phyloP scores from a whole-genome alignment of 2,329 filamentous ascomycete species.

The Lachnum nothofagi region DNA sequence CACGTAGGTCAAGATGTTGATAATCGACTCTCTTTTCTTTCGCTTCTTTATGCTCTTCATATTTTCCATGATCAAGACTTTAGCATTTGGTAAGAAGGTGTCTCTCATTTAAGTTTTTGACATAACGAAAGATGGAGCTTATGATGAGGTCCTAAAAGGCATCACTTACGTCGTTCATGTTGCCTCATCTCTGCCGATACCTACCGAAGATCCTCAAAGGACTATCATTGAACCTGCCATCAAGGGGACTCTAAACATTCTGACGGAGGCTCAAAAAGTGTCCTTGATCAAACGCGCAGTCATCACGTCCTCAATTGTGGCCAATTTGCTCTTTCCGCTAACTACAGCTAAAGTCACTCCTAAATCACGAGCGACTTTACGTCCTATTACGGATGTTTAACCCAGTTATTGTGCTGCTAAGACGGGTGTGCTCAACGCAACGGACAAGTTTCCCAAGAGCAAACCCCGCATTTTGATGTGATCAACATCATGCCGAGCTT shows the following conservation, averaged over 20 bases:
- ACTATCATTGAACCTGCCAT: slow-evolving; percentile 34
- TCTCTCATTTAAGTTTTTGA: too few species aligned
- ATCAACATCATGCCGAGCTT: slow-evolving; percentile 26
- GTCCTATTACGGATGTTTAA: too few species aligned
- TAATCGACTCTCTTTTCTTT: too few species aligned
- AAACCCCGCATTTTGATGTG: slow-evolving; percentile 22
- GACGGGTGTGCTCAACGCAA: slow-evolving; percentile 26
- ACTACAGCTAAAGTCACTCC: too few species aligned
- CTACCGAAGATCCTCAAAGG: slow-evolving; percentile 44
- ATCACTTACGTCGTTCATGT: slow-evolving; percentile 36
- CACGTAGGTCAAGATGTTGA: too few species aligned
- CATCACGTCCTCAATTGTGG: slow-evolving; percentile 39
- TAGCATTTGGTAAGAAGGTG: too few species aligned
- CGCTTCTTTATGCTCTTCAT: too few species aligned
- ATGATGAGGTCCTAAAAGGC: slow-evolving; percentile 37
- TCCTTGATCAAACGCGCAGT: slow-evolving; percentile 38
- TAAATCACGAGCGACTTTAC: too few species aligned
- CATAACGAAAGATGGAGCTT: slow-evolving; percentile 35
- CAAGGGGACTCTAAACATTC: slow-evolving; percentile 35
- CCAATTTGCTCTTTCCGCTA: too few species aligned
- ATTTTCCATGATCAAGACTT: too few species aligned
- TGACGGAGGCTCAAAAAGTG: slow-evolving; percentile 35
- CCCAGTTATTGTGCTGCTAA: too few species aligned
- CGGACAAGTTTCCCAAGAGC: slow-evolving; percentile 24
- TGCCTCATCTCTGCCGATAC: slow-evolving; percentile 25